Evolutionary conservation across 192 early-diverging fungal genomes (phyloP), one percentile per base, ranked within the genome.

Genomic region (Gigaspora rosea): DNA sequence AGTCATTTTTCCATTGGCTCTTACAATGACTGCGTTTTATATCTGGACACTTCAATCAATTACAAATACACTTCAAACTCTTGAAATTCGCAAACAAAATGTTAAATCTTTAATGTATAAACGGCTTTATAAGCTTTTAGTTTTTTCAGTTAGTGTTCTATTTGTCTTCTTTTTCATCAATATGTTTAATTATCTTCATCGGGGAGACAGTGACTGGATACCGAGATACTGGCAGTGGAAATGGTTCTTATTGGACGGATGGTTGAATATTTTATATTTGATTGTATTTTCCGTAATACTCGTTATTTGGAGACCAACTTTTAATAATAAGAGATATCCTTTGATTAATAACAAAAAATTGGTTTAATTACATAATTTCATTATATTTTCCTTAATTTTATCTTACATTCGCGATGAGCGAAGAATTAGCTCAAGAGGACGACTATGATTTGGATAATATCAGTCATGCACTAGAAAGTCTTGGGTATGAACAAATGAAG

Each of bases 181-280:
- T 82, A 89, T 92, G 48, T 82, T 97, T 54, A 89, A 89, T 65
- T 94, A 95, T 61, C 73, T 85, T 65, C 87, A 90, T 76, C 90
- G 91, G 75, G 82, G 87, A 48, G 84, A 86, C 13, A 78, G 79
- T 0, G 85, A 85, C 33, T 94, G 94, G 88, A 85, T 92, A 46
- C 91, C 93, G 0, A 82, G 76, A 15, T 89, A 94, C 62, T 99
- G 95, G 95, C 85, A 85, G 64, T 91, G 89, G 80, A 88, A 93
- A 71, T 99, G 96, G 96, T 88, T 97, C 81, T 87, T 97, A 79
- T 84, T 95, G 47, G 96, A 97, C 78, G 96, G 95, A 33, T 95
- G 94, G 93, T 78, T 97, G 35, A 96, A 97, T 83, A 79, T 94
- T n/a, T 84, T 95, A 49, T 98, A 97, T 71, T 89, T 96, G 66